A percentile compares a stretch with the other conserved stretches of the same genome.
Conservation (phyloP, 208 protist species). For the Trypanosoma avium region DNA sequence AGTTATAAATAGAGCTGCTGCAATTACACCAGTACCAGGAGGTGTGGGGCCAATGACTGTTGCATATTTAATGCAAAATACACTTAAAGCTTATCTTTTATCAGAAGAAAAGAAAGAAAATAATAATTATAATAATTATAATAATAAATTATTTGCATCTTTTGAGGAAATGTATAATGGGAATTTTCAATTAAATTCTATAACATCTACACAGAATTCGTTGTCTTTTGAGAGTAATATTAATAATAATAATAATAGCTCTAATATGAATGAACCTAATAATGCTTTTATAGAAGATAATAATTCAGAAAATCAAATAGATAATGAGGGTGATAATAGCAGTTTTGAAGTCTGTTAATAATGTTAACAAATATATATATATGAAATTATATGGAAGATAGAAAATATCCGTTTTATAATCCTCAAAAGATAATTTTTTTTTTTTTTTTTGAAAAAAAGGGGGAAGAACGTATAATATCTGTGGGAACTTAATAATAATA, state of each 20-base stretch:
- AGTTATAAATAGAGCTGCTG: conserved; percentile 45
- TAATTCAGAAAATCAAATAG: too few species aligned
- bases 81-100: conserved; percentile 63
- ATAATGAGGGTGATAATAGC: conserved; percentile 42
- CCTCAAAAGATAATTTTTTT: too few species aligned
- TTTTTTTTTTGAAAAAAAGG: too few species aligned
- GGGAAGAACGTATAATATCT: too few species aligned
- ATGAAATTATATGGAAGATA: too few species aligned
- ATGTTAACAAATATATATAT: neutral
- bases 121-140: too few species aligned
- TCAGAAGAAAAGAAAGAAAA: too few species aligned
- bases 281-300: too few species aligned
- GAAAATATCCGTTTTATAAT: too few species aligned
- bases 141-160: conserved; percentile 48
- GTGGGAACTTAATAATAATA: conserved; percentile 4
- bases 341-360: conserved; percentile 39
- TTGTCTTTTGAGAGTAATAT: neutral
- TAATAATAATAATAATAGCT: neutral
- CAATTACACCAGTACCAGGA: conserved; percentile 95
- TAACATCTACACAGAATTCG: too few species aligned
- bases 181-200: too few species aligned
- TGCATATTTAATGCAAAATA: conserved; percentile 89
- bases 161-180: too few species aligned
- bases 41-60: conserved; percentile 97
- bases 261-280: neutral